Base-by-base conservation (phyloP, 1,139 yeast species). In the Candida frijolesensis region DNA sequence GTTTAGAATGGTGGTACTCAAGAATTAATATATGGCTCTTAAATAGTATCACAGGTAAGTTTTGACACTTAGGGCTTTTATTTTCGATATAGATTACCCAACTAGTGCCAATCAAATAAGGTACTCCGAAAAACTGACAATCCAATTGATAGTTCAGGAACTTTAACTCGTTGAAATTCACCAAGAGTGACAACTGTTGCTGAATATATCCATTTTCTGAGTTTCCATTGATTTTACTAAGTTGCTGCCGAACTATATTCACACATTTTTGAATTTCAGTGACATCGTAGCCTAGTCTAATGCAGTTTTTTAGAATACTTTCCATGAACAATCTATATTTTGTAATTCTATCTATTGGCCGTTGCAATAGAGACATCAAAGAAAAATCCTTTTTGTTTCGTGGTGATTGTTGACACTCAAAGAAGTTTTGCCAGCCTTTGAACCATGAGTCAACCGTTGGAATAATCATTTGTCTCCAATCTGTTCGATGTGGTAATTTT, bases 311-410 rank as follows among this genome's bases (percentile, higher is more conserved):
- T 8, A 54, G 32, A 4, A 82, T 57, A 1, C 78, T 68, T 43
- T 79, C 80, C 19, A 81, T 55, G 25, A 83, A 70, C 40, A 84
- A 64, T 45, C 74, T 71, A 58, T 83, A 83, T 56, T 82, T 80
- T 4, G 77, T 67, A 14, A 81, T 70, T 52, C 88, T 65, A 19
- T 78, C 67, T 3, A 81, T 70, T 1, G 89, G 88, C 60, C 75
- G 74, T 54, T 81, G 83, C 35, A 81, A 63, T 45, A 83, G 68
- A 0, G 87, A 82, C 12, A 66, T 56, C 43, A 80, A 76, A 0
- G 83, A 76, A 19, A 79, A 62, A 58, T 80, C 85, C 62, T 46
- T 52, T 3, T 62, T 64, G 22, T 59, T 65, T 0, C 61, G 52
- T 0, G 51, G 44, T 2, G 74, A 70, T 52, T 78, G 82, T 0